phyloP scores from a whole-genome alignment of 2,329 filamentous ascomycete species.

The Blumeria hordei region DNA sequence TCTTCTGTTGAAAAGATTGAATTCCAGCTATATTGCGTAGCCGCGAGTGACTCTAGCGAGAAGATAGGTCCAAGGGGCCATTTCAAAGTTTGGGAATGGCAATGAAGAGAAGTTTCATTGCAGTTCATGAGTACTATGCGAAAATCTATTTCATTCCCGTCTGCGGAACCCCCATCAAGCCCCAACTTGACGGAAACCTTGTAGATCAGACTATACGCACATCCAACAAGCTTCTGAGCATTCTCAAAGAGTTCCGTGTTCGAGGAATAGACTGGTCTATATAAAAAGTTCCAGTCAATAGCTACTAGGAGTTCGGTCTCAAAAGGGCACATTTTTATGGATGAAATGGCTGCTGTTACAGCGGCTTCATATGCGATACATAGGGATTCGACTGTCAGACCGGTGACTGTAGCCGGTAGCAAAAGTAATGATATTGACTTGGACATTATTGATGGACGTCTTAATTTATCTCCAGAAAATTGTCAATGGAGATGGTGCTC shows the following conservation, averaged over 20 bases:
- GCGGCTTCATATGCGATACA: conserved; percentile 35
- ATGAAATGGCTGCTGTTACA: conserved; percentile 27
- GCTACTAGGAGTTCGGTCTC: conserved; percentile 21
- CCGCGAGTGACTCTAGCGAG: conserved; percentile 27
- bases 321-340: conserved; percentile 19
- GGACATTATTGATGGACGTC: not conserved
- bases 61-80: conserved; percentile 12
- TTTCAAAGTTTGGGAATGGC: conserved; percentile 18
- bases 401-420: conserved; percentile 35
- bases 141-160: conserved; percentile 48
- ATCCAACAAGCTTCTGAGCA: conserved; percentile 52
- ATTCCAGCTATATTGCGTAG: conserved; percentile 33
- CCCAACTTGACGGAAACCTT: conserved; percentile 36
- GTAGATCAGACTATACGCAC: conserved; percentile 55
- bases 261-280: conserved; percentile 24
- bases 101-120: conserved; percentile 18
- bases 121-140: conserved; percentile 53
- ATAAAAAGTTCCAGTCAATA: conserved; percentile 32
- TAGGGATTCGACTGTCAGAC: conserved; percentile 25
- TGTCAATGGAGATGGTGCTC: no score
- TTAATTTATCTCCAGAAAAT: no score
- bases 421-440: conserved; percentile 28
- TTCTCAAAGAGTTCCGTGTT: conserved; percentile 31
- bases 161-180: conserved; percentile 35
- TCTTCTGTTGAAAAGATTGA: conserved; percentile 40